A percentile compares a stretch with the other conserved stretches of the same genome.
Conservation (phyloP, 768 basidiomycete genomes). For the Leucosporidium creatinivorum region DNA sequence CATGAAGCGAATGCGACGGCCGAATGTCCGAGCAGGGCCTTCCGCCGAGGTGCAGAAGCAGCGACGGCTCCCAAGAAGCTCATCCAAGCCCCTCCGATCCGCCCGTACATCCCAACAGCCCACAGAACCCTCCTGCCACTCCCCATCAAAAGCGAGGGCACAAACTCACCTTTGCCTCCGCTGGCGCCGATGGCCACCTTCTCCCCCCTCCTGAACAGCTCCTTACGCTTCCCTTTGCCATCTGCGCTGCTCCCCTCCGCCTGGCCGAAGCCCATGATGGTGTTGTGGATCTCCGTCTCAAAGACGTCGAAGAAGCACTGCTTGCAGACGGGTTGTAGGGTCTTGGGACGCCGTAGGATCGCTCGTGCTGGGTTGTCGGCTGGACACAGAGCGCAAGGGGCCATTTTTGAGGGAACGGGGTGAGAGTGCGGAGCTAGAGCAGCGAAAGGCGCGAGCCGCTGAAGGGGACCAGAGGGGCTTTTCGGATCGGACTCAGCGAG, state of each 20-base stretch:
- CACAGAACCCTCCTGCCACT: neutral
- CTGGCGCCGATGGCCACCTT: slow-evolving; percentile 95
- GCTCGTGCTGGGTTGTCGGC: slow-evolving; percentile 69
- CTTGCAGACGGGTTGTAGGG: slow-evolving; percentile 93
- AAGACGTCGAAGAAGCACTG: slow-evolving; percentile 95
- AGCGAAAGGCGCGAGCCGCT: too few species aligned
- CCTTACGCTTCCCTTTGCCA: slow-evolving; percentile 39
- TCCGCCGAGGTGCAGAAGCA: too few species aligned
- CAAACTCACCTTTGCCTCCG: slow-evolving; percentile 82
- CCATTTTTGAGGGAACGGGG: slow-evolving; percentile 49
- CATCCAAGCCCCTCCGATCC: neutral
- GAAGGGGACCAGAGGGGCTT: too few species aligned
- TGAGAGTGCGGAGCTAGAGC: too few species aligned
- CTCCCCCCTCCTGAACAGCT: slow-evolving; percentile 80
- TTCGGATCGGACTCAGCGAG: too few species aligned
- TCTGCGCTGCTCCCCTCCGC: slow-evolving; percentile 9
- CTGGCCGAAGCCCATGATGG: slow-evolving; percentile 58
- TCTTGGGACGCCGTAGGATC: slow-evolving; percentile 90
- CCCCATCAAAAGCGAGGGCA: neutral
- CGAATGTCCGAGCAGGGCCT: too few species aligned
- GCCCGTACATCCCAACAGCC: neutral
- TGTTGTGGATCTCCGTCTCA: slow-evolving; percentile 96
- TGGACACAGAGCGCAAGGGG: slow-evolving; percentile 63
- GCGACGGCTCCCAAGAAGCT: neutral
- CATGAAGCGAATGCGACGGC: too few species aligned